Evolutionary conservation across 139 green algal species (phyloP).

Genomic region (Protoeuglena noctilucae): DNA sequence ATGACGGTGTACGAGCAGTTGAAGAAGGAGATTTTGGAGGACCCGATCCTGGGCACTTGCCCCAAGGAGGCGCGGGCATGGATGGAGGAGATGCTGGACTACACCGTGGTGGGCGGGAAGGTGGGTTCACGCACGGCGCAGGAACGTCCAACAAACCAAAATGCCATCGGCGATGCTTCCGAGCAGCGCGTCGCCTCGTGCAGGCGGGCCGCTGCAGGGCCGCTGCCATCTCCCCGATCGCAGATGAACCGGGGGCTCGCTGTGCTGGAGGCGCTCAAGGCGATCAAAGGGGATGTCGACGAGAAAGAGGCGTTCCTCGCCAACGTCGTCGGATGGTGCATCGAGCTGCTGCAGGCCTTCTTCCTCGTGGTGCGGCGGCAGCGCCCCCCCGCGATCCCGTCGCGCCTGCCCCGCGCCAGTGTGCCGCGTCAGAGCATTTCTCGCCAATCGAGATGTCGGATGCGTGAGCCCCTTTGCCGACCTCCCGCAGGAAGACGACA

Average conservation of each 20-base stretch:
- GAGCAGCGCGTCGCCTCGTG: too few species aligned
- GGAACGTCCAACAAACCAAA: too few species aligned
- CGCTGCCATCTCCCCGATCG: too few species aligned
- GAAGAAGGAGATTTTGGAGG: slow-evolving; percentile 47
- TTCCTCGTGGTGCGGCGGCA: slow-evolving; percentile 95
- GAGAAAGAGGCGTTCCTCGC: slow-evolving; percentile 56
- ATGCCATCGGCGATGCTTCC: too few species aligned
- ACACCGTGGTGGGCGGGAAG: slow-evolving; percentile 91
- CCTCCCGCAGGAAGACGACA: too few species aligned
- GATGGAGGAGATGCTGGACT: slow-evolving; percentile 72
- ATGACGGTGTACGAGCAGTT: slow-evolving; percentile 45
- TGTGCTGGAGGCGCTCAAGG: slow-evolving; percentile 63
- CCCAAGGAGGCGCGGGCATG: slow-evolving; percentile 38
- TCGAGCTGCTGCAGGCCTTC: slow-evolving; percentile 92
- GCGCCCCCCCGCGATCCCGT: too few species aligned
- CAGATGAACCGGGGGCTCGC: slow-evolving; percentile 94
- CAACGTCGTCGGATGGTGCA: slow-evolving; percentile 86
- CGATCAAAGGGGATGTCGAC: slow-evolving; percentile 12
- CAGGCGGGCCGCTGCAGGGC: too few species aligned
- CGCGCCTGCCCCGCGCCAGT: too few species aligned
- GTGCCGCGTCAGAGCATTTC: too few species aligned
- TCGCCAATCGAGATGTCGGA: too few species aligned
- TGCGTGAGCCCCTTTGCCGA: too few species aligned
- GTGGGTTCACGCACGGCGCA: too few species aligned
- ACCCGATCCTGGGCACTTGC: slow-evolving; percentile 31